Evolutionary conservation across 495 filamentous ascomycete genomes (phyloP).

Genomic region (Neurospora sp.): DNA sequence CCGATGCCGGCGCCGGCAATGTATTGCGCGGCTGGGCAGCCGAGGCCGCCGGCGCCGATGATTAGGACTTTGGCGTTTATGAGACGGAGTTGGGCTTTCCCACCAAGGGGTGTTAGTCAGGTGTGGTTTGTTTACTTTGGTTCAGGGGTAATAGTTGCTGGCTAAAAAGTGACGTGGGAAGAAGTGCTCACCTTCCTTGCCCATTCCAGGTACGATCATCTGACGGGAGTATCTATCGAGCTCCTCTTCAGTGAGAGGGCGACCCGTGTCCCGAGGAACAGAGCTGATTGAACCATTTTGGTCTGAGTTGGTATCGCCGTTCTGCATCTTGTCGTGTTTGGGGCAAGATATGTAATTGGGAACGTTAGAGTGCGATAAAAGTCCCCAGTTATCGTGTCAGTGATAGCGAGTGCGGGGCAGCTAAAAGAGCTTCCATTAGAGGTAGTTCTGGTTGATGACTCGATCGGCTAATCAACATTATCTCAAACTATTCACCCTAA

Average conservation of each 20-base stretch:
- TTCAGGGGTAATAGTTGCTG: background rate
- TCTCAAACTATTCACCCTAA: background rate
- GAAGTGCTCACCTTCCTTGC: conserved; percentile 52
- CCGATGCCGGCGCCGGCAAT: conserved; percentile 81
- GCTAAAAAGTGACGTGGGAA: background rate
- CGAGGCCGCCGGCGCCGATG: conserved; percentile 86
- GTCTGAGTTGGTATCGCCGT: background rate
- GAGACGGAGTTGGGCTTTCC: conserved; percentile 61
- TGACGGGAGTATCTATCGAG: conserved; percentile 72
- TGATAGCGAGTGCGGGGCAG: background rate
- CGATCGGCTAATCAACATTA: background rate
- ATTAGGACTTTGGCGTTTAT: conserved; percentile 63
- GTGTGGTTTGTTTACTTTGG: background rate
- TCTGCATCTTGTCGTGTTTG: background rate
- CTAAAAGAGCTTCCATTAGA: background rate
- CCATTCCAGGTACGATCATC: conserved; percentile 81
- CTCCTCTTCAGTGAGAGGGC: conserved; percentile 17
- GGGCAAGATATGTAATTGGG: background rate
- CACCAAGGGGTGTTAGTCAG: conserved; percentile 1
- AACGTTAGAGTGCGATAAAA: background rate
- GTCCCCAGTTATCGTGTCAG: background rate
- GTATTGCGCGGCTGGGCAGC: conserved; percentile 85
- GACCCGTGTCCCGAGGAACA: background rate
- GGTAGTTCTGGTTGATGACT: background rate
- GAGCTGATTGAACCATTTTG: background rate